Conservation (phyloP, 371 early-diverging fungal genomes). For the Nosema bombycis region DNA sequence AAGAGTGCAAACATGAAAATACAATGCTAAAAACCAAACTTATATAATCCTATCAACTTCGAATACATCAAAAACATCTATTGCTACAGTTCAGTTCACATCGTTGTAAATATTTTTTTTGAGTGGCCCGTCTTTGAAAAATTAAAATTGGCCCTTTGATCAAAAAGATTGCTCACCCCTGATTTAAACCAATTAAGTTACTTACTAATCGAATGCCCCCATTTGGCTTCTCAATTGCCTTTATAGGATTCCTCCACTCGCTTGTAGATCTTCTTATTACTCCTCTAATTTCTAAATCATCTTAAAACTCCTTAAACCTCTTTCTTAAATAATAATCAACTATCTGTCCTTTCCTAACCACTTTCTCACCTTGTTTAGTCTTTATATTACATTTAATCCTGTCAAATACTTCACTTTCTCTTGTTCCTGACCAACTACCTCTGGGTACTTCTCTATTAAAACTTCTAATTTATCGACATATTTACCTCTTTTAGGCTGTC, state of each 20-base stretch:
- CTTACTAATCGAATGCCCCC: conserved; percentile 35
- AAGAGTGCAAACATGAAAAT: too few species aligned
- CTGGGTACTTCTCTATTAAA: background rate
- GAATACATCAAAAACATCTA: too few species aligned
- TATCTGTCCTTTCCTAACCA: conserved; percentile 1
- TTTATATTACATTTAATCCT: conserved; percentile 17
- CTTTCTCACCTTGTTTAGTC: conserved; percentile 4
- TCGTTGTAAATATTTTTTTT: too few species aligned
- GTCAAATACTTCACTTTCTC: background rate
- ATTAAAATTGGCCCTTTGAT: too few species aligned
- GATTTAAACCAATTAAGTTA: conserved; percentile 40
- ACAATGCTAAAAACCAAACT: too few species aligned
- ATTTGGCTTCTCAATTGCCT: conserved; percentile 14
- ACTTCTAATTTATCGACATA: background rate
- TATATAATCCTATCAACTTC: too few species aligned
- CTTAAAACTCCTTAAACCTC: background rate
- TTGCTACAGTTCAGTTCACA: too few species aligned
- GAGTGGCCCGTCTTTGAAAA: too few species aligned
- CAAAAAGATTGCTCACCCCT: too few species aligned
- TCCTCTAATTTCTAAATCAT: conserved; percentile 16
- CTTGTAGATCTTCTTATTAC: conserved; percentile 9
- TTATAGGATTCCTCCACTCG: conserved; percentile 29
- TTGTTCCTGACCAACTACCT: background rate
- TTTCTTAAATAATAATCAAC: background rate
- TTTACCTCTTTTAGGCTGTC: background rate